Evolutionary conservation across 2,329 filamentous ascomycete species (phyloP).

Genomic region (Didymella sp.): DNA sequence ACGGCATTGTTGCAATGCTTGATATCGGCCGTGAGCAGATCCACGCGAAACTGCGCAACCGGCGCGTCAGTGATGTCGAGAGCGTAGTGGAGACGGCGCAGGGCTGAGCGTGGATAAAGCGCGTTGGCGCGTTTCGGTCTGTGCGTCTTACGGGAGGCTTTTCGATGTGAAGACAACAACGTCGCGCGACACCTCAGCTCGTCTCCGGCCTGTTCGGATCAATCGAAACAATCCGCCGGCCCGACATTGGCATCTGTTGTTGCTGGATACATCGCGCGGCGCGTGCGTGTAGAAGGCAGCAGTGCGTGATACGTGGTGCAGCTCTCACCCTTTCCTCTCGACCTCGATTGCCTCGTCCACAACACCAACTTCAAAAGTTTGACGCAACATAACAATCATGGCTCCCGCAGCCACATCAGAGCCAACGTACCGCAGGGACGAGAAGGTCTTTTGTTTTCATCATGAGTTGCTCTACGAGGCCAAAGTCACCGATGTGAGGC

Average conservation of each 20-base stretch:
- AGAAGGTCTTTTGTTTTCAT: constrained; percentile 96
- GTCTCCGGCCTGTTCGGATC: constrained; percentile 17
- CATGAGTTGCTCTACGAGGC: constrained; percentile 97
- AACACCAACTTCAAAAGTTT: constrained; percentile 21
- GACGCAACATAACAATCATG: constrained; percentile 31
- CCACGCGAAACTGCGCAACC: neutral
- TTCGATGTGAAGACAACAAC: constrained; percentile 7
- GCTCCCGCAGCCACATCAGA: constrained; percentile 64
- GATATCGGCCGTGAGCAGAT: neutral
- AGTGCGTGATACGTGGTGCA: constrained; percentile 29
- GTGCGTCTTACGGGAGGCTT: constrained; percentile 24
- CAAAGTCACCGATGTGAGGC: constrained; percentile 83
- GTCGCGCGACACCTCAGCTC: neutral
- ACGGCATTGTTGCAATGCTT: constrained; percentile 62
- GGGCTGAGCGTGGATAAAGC: constrained; percentile 24
- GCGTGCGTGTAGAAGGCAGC: constrained; percentile 13
- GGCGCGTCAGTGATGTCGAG: constrained; percentile 27
- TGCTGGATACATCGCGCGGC: constrained; percentile 6
- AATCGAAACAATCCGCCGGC: neutral
- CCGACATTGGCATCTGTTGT: neutral
- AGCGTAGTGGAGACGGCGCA: constrained; percentile 10
- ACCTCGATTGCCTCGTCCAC: constrained; percentile 19
- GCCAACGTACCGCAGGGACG: constrained; percentile 72
- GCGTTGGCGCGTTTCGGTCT: constrained; percentile 33
- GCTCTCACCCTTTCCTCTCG: constrained; percentile 23